Evolutionary conservation across 345 rosid genomes (phyloP).

Genomic region (Gossypium mustelinum): DNA sequence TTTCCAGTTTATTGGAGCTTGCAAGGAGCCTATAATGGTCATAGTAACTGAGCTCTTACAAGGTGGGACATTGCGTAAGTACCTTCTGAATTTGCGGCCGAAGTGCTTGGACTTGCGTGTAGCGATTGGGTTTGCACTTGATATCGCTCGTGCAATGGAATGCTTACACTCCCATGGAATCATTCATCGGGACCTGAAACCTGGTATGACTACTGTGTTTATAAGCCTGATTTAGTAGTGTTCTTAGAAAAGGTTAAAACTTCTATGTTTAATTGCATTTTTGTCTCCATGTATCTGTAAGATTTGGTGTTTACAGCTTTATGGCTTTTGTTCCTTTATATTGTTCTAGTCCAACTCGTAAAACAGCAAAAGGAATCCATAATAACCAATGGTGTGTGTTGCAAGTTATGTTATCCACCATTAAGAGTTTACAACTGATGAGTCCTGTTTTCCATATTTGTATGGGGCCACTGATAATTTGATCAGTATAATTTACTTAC

Average conservation of each 20-base stretch:
- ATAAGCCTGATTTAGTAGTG: conserved; percentile 6
- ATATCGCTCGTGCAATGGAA: conserved; percentile 98
- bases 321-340: not conserved
- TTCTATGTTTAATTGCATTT: not conserved
- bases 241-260: not conserved
- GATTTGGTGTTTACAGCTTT: not conserved
- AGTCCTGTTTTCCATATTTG: not conserved
- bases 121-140: conserved; percentile 85
- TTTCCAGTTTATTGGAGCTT: conserved; percentile 91
- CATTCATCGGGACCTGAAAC: conserved; percentile 96
- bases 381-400: not conserved
- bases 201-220: conserved; percentile 48
- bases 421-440: not conserved
- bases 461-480: not conserved
- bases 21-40: conserved; percentile 93
- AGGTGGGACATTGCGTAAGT: conserved; percentile 90
- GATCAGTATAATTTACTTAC: too few relatives aligned
- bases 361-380: not conserved
- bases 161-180: conserved; percentile 94
- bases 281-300: not conserved
- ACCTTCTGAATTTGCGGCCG: conserved; percentile 66
- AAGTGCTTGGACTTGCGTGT: conserved; percentile 57
- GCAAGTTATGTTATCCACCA: not conserved
- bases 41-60: conserved; percentile 86
- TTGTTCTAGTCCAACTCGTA: not conserved